Conservation (phyloP, 2,329 filamentous ascomycete species). For the Ramichloridium luteum region DNA sequence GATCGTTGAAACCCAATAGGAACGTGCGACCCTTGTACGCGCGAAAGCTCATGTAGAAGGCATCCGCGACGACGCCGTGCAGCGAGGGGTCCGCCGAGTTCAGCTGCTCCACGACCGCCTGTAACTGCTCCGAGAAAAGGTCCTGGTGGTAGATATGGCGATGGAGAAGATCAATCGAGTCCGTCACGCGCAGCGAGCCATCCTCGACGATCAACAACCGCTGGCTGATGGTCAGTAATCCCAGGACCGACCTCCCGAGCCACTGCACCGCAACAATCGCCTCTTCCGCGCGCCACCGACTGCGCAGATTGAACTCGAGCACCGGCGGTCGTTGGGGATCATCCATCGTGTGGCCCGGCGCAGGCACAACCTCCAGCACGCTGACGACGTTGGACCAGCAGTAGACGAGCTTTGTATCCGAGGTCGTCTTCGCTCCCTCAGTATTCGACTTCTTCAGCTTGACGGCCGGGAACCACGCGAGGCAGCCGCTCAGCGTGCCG, state of each 20-base stretch:
- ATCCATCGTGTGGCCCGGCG: slow-evolving; percentile 41
- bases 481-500: slow-evolving; percentile 80
- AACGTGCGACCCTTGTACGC: slow-evolving; percentile 91
- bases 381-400: slow-evolving; percentile 99
- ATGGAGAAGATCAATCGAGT: slow-evolving; percentile 82
- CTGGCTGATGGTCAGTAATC: slow-evolving; percentile 87
- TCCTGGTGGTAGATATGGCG: slow-evolving; percentile 89
- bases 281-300: slow-evolving; percentile 86
- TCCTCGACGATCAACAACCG: slow-evolving; percentile 88
- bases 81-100: slow-evolving; percentile 79
- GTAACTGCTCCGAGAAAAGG: slow-evolving; percentile 77
- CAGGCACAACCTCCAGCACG: slow-evolving; percentile 74
- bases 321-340: slow-evolving; percentile 67
- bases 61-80: slow-evolving; percentile 93
- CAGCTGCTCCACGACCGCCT: slow-evolving; percentile 71
- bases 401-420: slow-evolving; percentile 81
- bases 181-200: slow-evolving; percentile 74
- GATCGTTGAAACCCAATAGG: slow-evolving; percentile 82
- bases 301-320: slow-evolving; percentile 69
- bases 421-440: slow-evolving; percentile 50
- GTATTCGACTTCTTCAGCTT: slow-evolving; percentile 58
- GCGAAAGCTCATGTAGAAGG: slow-evolving; percentile 95
- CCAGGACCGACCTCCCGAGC: slow-evolving; percentile 85
- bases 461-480: slow-evolving; percentile 96
- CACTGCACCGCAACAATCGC: slow-evolving; percentile 94